Conservation (phyloP, 2,329 filamentous ascomycete genomes). For the Neocatenulostroma microsporum region DNA sequence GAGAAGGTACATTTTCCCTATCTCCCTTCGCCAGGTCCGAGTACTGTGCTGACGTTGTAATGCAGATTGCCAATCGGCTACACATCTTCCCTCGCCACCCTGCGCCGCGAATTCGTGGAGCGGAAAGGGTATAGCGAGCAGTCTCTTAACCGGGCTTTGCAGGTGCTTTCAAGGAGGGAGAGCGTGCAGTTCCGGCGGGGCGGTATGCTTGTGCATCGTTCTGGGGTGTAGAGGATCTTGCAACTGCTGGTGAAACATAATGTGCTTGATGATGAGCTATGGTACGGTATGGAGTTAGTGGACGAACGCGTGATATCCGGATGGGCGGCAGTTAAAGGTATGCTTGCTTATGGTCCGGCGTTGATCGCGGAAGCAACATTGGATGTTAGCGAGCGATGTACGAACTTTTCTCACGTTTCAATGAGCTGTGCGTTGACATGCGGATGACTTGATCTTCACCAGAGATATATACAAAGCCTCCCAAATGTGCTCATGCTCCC, state of each 20-base stretch:
- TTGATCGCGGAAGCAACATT: too few relatives aligned
- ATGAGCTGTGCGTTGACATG: too few relatives aligned
- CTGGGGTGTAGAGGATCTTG: slow-evolving; percentile 37
- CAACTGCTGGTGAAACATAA: neutral
- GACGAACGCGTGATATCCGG: neutral
- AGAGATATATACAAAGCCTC: too few relatives aligned
- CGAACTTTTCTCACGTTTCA: too few relatives aligned
- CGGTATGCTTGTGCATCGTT: slow-evolving; percentile 65
- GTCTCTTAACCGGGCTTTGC: slow-evolving; percentile 71
- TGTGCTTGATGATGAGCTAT: neutral
- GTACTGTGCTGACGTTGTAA: slow-evolving; percentile 8
- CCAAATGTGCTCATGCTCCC: too few relatives aligned
- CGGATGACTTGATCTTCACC: too few relatives aligned
- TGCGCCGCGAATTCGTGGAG: slow-evolving; percentile 86
- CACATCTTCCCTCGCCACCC: slow-evolving; percentile 80
- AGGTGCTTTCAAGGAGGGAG: slow-evolving; percentile 79
- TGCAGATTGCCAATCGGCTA: slow-evolving; percentile 74
- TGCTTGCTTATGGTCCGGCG: too few relatives aligned
- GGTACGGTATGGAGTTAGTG: neutral
- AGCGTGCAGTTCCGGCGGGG: slow-evolving; percentile 76
- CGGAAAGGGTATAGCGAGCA: slow-evolving; percentile 84
- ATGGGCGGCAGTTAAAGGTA: neutral
- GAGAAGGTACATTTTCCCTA: slow-evolving; percentile 45
- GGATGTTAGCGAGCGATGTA: too few relatives aligned
- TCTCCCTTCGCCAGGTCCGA: neutral